These are phyloP conservation scores for Eimeria sp. DNA, from an alignment of 169 alveolate species.

Conservation along the genomic window DNA sequence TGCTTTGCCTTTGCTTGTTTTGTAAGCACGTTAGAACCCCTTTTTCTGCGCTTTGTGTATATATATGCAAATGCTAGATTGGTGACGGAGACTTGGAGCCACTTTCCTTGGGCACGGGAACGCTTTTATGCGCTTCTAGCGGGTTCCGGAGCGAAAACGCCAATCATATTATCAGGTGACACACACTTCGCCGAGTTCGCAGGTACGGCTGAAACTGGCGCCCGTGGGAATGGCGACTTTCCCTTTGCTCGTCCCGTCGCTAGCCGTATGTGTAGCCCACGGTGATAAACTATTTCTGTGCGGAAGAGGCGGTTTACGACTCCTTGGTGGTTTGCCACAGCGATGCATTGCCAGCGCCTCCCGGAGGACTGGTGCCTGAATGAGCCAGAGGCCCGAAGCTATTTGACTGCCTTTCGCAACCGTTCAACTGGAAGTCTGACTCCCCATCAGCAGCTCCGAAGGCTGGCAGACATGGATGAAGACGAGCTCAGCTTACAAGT, in stretches of 20 bases:
- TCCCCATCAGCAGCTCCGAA: slow-evolving; percentile 50
- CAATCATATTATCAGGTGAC: slow-evolving; percentile 77
- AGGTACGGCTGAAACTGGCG: slow-evolving; percentile 24
- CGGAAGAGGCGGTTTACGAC: neutral
- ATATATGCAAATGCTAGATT: slow-evolving; percentile 25
- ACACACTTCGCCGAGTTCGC: slow-evolving; percentile 76
- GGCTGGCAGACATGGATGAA: slow-evolving; percentile 45
- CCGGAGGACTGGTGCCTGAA: slow-evolving; percentile 56
- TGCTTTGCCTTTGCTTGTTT: neutral
- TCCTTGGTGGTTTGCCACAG: slow-evolving; percentile 19
- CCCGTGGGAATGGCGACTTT: neutral
- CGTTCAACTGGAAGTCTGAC: slow-evolving; percentile 30
- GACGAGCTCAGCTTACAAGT: neutral
- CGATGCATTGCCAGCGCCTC: slow-evolving; percentile 64
- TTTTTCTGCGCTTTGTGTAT: neutral
- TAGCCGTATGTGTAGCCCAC: neutral
- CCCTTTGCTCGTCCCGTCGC: neutral
- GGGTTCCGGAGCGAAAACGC: slow-evolving; percentile 72
- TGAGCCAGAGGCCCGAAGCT: slow-evolving; percentile 62
- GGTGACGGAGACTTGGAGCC: slow-evolving; percentile 79
- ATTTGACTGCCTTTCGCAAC: slow-evolving; percentile 20
- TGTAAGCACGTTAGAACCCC: neutral
- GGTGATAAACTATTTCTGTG: neutral
- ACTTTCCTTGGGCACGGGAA: slow-evolving; percentile 73
- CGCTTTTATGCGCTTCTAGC: slow-evolving; percentile 64